Evolutionary conservation across 306 rosid genomes (phyloP).

Genomic region (Vicia faba): DNA sequence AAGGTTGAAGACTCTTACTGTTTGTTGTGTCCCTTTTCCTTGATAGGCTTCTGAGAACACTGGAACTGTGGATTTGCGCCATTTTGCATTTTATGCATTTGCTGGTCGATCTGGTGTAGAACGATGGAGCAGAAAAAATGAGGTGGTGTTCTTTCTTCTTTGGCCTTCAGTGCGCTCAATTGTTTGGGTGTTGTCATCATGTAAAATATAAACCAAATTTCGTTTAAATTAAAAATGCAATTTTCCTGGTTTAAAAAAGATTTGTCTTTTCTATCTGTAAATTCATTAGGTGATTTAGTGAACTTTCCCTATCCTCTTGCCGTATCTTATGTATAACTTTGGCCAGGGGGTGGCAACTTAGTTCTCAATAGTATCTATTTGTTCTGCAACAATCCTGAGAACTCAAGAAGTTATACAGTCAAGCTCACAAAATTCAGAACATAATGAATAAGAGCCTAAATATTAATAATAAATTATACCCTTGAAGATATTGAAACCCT

Average conservation of each 20-base stretch:
- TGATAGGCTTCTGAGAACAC: slow-evolving; percentile 70
- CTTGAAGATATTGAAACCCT: slow-evolving; percentile 2
- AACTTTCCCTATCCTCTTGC: background rate
- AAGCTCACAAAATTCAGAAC: slow-evolving; percentile 23
- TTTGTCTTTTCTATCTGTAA: background rate
- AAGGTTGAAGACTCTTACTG: slow-evolving; percentile 24
- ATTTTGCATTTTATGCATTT: slow-evolving; percentile 89
- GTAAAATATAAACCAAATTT: slow-evolving; percentile 12
- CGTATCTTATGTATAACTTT: slow-evolving; percentile 6
- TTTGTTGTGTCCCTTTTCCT: slow-evolving; percentile 37
- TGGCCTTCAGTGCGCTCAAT: slow-evolving; percentile 15
- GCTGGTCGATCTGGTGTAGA: slow-evolving; percentile 81
- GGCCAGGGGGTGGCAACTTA: slow-evolving; percentile 8
- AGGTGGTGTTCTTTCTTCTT: slow-evolving; percentile 50
- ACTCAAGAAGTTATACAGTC: background rate
- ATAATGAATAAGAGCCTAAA: background rate
- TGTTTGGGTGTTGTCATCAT: slow-evolving; percentile 23
- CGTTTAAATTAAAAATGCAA: slow-evolving; percentile 14
- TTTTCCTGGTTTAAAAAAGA: slow-evolving; percentile 3
- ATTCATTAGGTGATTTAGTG: slow-evolving; percentile 1
- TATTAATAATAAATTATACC: slow-evolving; percentile 17
- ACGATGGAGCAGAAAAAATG: slow-evolving; percentile 82
- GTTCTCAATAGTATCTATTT: background rate
- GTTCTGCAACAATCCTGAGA: slow-evolving; percentile 17
- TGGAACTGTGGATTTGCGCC: slow-evolving; percentile 81